phyloP scores from a whole-genome alignment of 2,329 filamentous ascomycete species.

The Botrytis paeoniae region DNA sequence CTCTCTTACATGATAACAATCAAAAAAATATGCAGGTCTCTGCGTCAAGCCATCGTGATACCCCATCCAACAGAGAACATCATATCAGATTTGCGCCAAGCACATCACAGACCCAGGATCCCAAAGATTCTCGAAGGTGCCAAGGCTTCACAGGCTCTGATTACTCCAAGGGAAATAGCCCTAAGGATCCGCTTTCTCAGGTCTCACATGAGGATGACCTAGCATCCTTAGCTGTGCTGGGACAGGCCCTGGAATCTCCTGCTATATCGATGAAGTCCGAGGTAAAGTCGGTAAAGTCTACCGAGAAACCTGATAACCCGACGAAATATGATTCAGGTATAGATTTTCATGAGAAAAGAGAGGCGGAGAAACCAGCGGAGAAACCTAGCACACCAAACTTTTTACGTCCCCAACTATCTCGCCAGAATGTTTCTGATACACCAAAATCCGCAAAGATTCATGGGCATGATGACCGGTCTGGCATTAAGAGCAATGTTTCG shows the following conservation, averaged over 20 bases:
- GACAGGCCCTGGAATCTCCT: constrained; percentile 22
- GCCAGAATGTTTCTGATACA: not conserved
- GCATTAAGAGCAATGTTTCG: not conserved
- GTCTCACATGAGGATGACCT: constrained; percentile 30
- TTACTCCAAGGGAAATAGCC: constrained; percentile 5
- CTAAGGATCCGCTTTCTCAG: constrained; percentile 19
- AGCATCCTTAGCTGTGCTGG: constrained; percentile 26
- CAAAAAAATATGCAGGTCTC: not conserved
- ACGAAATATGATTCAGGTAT: constrained; percentile 17
- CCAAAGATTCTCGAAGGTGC: not conserved
- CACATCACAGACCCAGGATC: not conserved
- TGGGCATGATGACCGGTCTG: not conserved
- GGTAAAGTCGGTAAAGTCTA: not conserved
- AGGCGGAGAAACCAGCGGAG: not conserved
- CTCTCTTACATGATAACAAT: not conserved
- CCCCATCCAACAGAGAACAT: not conserved
- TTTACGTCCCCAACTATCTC: not conserved
- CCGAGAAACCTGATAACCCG: not conserved
- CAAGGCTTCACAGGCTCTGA: not conserved
- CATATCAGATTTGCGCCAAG: constrained; percentile 13
- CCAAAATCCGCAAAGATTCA: not conserved
- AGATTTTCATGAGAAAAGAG: not conserved
- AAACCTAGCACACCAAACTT: not conserved
- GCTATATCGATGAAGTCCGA: not conserved
- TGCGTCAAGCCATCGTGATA: not conserved